These are phyloP conservation scores for Hanseniaspora uvarum DNA, from an alignment of 1,139 yeast species.

Conservation along the genomic window DNA sequence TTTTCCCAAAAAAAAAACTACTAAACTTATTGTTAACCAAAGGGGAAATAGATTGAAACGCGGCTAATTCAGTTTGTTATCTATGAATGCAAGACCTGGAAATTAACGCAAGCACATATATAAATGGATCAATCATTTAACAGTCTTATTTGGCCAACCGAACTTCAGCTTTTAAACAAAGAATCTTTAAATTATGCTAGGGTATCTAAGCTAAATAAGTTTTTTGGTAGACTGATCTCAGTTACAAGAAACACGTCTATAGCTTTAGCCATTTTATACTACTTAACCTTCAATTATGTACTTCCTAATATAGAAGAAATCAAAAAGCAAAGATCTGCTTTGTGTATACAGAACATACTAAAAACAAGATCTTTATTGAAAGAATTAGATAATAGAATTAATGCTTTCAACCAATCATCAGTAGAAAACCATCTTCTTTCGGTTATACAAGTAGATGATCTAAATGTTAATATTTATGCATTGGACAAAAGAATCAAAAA, in stretches of 20 bases:
- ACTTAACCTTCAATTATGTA: slow-evolving; percentile 6
- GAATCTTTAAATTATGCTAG: neutral
- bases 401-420: neutral
- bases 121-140: slow-evolving; percentile 1
- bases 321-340: neutral
- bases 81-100: too few species aligned
- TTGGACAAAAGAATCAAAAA: neutral
- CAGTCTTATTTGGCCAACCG: slow-evolving; percentile 5
- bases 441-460: neutral
- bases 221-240: neutral
- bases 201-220: neutral
- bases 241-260: slow-evolving; percentile 1
- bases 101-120: too few species aligned
- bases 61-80: neutral
- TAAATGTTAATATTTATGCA: neutral
- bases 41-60: too few species aligned
- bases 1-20: neutral
- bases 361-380: neutral
- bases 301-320: slow-evolving; percentile 2
- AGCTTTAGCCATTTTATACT: neutral
- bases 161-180: neutral
- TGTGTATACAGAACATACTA: neutral
- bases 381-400: neutral
- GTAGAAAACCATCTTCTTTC: neutral
- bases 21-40: too few species aligned